A percentile compares a stretch with the other conserved stretches of the same genome.
Evolutionary conservation across 2,329 filamentous ascomycete species (phyloP).

Genomic region (Plenodomus tracheiphilus): DNA sequence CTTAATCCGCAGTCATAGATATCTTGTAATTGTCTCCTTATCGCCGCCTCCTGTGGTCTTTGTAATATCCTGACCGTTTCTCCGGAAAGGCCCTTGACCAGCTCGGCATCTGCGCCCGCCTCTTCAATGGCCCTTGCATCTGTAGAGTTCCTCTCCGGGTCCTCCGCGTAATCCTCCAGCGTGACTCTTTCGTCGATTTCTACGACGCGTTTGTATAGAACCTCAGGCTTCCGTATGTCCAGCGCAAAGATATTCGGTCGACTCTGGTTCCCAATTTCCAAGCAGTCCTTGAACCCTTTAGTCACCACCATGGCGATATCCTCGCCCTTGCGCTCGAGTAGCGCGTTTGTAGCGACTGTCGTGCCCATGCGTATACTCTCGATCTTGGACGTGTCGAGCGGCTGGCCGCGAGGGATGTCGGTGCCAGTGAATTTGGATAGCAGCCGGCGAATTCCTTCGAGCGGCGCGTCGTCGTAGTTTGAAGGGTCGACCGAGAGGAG

Average conservation of each 20-base stretch:
- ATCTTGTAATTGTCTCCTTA: constrained; percentile 64
- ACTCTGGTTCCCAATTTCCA: constrained; percentile 88
- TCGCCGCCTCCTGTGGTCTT: constrained; percentile 60
- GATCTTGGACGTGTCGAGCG: constrained; percentile 80
- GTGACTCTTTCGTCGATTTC: constrained; percentile 91
- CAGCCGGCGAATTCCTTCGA: constrained; percentile 87
- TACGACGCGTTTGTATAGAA: constrained; percentile 82
- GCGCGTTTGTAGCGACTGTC: constrained; percentile 89
- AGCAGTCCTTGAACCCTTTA: constrained; percentile 82
- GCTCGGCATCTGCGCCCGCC: constrained; percentile 51
- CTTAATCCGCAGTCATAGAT: constrained; percentile 72
- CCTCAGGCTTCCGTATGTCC: constrained; percentile 82
- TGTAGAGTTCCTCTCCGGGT: constrained; percentile 68
- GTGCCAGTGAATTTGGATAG: constrained; percentile 74
- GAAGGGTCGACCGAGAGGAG: constrained; percentile 86
- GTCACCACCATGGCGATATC: constrained; percentile 86
- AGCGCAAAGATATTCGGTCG: constrained; percentile 90
- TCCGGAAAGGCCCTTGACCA: constrained; percentile 73
- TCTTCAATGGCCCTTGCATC: constrained; percentile 57
- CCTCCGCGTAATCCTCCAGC: constrained; percentile 88
- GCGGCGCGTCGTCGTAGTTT: constrained; percentile 88
- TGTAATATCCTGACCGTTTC: constrained; percentile 73
- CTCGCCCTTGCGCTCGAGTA: constrained; percentile 89
- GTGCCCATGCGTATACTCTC: constrained; percentile 96
- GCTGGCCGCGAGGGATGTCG: constrained; percentile 77